A percentile compares a stretch with the other conserved stretches of the same genome.
Conservation (phyloP, 805 yeast species). For the Ogataea trehaloabstinens region DNA sequence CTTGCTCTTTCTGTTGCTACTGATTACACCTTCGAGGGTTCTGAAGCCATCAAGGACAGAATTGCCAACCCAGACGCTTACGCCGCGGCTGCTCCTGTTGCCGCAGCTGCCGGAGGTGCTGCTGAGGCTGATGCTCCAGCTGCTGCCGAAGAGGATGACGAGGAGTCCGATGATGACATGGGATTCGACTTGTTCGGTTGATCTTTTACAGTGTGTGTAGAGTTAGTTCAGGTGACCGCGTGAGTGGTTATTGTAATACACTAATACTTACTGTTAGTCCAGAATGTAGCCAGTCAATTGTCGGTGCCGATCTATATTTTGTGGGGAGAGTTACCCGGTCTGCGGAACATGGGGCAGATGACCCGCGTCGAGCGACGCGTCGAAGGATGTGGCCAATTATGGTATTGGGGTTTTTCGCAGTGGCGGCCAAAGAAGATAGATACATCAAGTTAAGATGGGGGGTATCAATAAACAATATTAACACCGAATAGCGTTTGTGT, state of each 20-base stretch:
- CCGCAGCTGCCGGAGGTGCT: conserved; percentile 69
- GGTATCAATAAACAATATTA: too few relatives aligned
- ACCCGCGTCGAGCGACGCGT: not conserved
- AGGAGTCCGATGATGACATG: conserved; percentile 82
- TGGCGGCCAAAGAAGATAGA: not conserved
- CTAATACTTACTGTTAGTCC: too few relatives aligned
- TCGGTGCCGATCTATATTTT: too few relatives aligned
- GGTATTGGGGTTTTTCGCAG: not conserved
- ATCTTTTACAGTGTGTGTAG: conserved; percentile 19
- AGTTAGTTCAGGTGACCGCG: not conserved
- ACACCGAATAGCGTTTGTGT: too few relatives aligned
- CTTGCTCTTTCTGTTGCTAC: conserved; percentile 97
- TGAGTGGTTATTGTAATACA: too few relatives aligned
- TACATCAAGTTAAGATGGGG: not conserved
- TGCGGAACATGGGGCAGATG: too few relatives aligned
- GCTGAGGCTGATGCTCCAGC: conserved; percentile 66
- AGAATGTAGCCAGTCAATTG: not conserved
- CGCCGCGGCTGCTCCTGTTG: conserved; percentile 99
- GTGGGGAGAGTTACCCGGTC: not conserved
- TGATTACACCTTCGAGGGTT: conserved; percentile 98
- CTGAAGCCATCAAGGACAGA: conserved; percentile 99
- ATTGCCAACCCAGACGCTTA: conserved; percentile 99
- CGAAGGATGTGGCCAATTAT: not conserved
- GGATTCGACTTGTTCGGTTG: conserved; percentile 99
- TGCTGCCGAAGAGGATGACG: conserved; percentile 71